phyloP scores from a whole-genome alignment of 371 early-diverging fungal genomes.

The Coemansia sp. region DNA sequence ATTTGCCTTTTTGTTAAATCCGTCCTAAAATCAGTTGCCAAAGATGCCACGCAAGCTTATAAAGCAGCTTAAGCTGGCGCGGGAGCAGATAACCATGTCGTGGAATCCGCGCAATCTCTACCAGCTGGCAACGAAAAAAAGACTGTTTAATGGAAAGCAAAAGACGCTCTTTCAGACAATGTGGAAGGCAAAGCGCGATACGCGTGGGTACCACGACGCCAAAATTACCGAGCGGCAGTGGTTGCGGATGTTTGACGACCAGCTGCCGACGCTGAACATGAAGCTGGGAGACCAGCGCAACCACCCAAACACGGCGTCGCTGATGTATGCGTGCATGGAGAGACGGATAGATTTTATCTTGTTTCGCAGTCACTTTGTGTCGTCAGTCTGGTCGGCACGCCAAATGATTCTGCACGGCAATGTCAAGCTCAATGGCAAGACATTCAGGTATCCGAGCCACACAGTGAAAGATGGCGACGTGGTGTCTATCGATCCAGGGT shows the following conservation, averaged over 20 bases:
- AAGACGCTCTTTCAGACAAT: conserved; percentile 89
- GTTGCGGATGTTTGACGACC: conserved; percentile 67
- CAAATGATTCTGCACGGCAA: conserved; percentile 81
- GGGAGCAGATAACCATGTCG: conserved; percentile 85
- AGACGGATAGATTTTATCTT: conserved; percentile 88
- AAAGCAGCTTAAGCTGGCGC: conserved; percentile 53
- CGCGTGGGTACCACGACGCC: conserved; percentile 92
- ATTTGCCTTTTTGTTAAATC: conserved; percentile 2
- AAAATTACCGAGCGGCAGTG: conserved; percentile 83
- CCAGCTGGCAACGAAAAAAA: conserved; percentile 70
- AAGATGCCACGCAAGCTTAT: conserved; percentile 39
- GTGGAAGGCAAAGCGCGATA: conserved; percentile 91
- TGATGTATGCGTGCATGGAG: conserved; percentile 88
- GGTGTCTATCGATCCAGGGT: conserved; percentile 75
- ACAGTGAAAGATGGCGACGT: conserved; percentile 87
- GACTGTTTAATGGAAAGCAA: conserved; percentile 59
- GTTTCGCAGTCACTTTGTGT: conserved; percentile 87
- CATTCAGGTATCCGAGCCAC: conserved; percentile 73
- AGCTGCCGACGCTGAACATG: conserved; percentile 68
- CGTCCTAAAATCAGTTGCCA: not conserved
- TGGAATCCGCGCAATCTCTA: conserved; percentile 91
- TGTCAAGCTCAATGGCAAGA: conserved; percentile 88
- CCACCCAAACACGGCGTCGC: conserved; percentile 77
- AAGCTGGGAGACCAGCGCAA: conserved; percentile 36
- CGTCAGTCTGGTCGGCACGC: conserved; percentile 81